Base-by-base conservation (phyloP, 129 eudicot species). In the Tagetes patula region DNA sequence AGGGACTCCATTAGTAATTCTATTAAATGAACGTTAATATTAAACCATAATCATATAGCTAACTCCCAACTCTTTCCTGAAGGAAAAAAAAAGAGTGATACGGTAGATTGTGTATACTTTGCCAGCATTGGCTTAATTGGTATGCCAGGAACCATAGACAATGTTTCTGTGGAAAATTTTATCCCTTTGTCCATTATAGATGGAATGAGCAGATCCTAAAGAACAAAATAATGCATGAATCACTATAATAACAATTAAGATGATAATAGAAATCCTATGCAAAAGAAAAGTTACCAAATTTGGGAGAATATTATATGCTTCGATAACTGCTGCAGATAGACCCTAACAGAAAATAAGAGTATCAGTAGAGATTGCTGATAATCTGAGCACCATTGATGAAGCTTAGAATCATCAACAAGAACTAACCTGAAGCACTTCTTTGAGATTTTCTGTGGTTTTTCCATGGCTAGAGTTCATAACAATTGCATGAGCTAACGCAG, bases 41-140 rank as follows among this genome's bases (percentile, higher is more conserved):
- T 33, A 60, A 34, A 34, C 42, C 27, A 34, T 12, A 60, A 36
- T 60, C 66, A 69, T n/a, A 37, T 11, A 20, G 71, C n/a, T 60
- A 76, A 43, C 47, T 47, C 53, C 43, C 38, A 13, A 70, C 27
- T 2, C 2, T 77, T 77, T 42, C 12, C 34, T n/a, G 8, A 32
- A 14, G 52, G 64, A 37, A 64, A 52, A 66, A 52, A 4, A 52
- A 52, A 71, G 6, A 55, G 2, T 49, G 71, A 41, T 60, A 39
- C 55, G 71, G 47, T 60, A 39, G 62, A 50, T 12, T 69, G 67
- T 46, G 67, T 43, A 59, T 89, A 93, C 99, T 94, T 90, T 8
- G 99, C 99, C 77, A 94, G 96, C 97, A 94, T 94, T 78, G 99
- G 99, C 79, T 89, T 94, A 71, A 94, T 90, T 37, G 99, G 97